Conservation (phyloP, 331 rosid genomes). For the Prunus yedoensis region DNA sequence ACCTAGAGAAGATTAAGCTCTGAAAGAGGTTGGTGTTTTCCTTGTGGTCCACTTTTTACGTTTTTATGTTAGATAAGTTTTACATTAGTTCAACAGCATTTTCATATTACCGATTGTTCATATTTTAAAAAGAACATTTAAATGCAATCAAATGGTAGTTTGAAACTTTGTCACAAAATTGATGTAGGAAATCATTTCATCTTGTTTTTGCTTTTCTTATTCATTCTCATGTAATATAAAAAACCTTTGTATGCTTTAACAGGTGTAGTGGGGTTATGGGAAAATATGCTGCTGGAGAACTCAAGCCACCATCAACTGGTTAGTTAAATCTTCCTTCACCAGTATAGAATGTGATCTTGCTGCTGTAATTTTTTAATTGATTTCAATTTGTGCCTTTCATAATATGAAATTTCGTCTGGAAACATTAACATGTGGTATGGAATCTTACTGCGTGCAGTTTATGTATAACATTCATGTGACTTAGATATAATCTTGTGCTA, state of each 20-base stretch:
- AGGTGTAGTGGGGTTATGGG: constrained; percentile 99
- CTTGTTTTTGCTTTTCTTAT: constrained; percentile 8
- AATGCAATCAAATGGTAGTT: not conserved
- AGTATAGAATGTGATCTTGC: not conserved
- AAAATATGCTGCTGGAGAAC: constrained; percentile 98
- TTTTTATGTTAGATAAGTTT: not conserved
- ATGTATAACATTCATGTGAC: not conserved
- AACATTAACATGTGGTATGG: not conserved
- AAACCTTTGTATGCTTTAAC: constrained; percentile 30
- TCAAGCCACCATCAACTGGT: constrained; percentile 91
- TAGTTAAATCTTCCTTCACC: constrained; percentile 17
- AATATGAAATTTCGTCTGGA: constrained; percentile 5
- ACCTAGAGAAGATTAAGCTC: not conserved
- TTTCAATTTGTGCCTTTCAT: not conserved
- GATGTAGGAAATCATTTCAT: not conserved
- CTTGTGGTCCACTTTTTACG: not conserved
- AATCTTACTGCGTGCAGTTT: not conserved
- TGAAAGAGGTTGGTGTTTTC: not conserved
- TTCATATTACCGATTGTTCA: not conserved
- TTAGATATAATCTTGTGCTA: not conserved
- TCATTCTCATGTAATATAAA: constrained; percentile 4
- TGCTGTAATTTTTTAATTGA: not conserved
- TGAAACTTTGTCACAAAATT: not conserved
- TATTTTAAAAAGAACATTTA: not conserved
- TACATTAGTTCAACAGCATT: not conserved